phyloP scores from a whole-genome alignment of 768 basidiomycete species.

The Amanita inopinata region DNA sequence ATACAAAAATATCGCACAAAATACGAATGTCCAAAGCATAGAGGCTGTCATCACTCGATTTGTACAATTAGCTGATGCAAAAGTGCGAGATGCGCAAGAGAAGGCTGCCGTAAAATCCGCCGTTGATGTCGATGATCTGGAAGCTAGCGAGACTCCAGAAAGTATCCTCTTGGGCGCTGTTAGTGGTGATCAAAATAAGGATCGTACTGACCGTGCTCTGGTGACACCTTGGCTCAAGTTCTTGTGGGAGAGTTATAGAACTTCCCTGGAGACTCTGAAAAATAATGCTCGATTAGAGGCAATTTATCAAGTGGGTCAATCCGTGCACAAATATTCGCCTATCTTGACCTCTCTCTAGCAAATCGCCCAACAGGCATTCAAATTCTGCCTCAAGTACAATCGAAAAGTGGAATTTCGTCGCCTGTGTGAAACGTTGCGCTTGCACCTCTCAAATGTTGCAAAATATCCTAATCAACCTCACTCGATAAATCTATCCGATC shows the following conservation, averaged over 20 bases:
- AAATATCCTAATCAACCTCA: slow-evolving; percentile 94
- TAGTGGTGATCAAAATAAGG: slow-evolving; percentile 82
- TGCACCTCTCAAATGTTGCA: slow-evolving; percentile 89
- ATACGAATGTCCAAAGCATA: slow-evolving; percentile 82
- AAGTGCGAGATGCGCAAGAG: slow-evolving; percentile 80
- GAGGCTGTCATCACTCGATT: slow-evolving; percentile 87
- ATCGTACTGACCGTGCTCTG: slow-evolving; percentile 87
- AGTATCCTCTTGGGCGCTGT: slow-evolving; percentile 87
- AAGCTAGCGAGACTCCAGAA: slow-evolving; percentile 92
- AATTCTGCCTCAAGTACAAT: slow-evolving; percentile 88
- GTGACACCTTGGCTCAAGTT: slow-evolving; percentile 98
- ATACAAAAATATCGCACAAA: slow-evolving; percentile 97
- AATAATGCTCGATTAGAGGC: slow-evolving; percentile 88
- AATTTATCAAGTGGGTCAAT: slow-evolving; percentile 77
- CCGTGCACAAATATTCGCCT: neutral
- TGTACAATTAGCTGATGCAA: slow-evolving; percentile 69
- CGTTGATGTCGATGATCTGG: slow-evolving; percentile 88
- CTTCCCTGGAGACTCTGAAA: slow-evolving; percentile 89
- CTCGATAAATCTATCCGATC: slow-evolving; percentile 90
- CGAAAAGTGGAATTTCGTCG: slow-evolving; percentile 97
- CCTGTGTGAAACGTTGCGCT: slow-evolving; percentile 89
- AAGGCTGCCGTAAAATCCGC: slow-evolving; percentile 71
- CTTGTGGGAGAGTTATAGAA: slow-evolving; percentile 98
- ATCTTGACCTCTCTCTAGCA: slow-evolving; percentile 36
- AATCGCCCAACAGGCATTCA: slow-evolving; percentile 95